Conservation (phyloP, 2,329 filamentous ascomycete genomes). For the Magnaporthiopsis rhizophila region DNA sequence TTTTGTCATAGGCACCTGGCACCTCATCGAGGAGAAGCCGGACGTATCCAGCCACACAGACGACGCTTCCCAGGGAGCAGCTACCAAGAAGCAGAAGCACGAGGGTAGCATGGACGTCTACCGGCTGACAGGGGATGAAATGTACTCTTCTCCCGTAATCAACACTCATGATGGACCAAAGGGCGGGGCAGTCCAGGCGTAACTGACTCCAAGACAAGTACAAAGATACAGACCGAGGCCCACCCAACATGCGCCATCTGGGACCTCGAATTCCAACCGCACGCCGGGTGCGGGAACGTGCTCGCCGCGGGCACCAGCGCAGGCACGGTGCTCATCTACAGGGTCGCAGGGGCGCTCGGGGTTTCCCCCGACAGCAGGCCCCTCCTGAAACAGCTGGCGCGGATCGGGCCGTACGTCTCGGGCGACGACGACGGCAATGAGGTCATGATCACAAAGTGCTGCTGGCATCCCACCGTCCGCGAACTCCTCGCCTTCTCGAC, state of each 20-base stretch:
- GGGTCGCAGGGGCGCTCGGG: conserved; percentile 25
- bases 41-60: not conserved
- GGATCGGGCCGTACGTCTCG: conserved; percentile 31
- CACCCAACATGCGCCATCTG: conserved; percentile 65
- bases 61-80: not conserved
- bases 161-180: not conserved
- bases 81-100: conserved; percentile 46
- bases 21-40: not conserved
- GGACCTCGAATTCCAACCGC: conserved; percentile 72
- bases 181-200: not conserved
- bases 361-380: conserved; percentile 12
- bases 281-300: conserved; percentile 35
- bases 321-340: conserved; percentile 59
- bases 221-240: conserved; percentile 47
- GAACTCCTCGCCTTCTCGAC: conserved; percentile 62
- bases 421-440: conserved; percentile 46
- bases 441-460: conserved; percentile 62
- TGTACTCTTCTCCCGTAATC: conserved; percentile 36
- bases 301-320: conserved; percentile 75
- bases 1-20: conserved; percentile 58
- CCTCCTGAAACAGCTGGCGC: conserved; percentile 32
- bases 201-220: conserved; percentile 28
- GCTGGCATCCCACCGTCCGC: conserved; percentile 56
- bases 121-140: conserved; percentile 36
- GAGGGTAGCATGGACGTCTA: conserved; percentile 69